Conservation (phyloP, 2,329 filamentous ascomycete species). For the Diaporthe humulicola region DNA sequence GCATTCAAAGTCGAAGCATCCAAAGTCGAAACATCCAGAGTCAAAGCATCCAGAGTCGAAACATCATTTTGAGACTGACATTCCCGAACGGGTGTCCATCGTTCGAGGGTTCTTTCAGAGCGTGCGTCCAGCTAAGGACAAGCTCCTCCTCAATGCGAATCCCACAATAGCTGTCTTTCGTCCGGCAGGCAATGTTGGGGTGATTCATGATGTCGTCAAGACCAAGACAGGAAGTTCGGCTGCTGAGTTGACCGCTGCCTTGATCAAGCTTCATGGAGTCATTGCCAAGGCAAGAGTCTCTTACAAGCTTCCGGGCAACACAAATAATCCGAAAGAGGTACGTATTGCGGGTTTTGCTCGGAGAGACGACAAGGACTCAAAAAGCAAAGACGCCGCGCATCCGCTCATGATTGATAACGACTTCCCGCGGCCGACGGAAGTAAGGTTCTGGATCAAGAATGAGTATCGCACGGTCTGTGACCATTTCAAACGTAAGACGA, state of each 20-base stretch:
- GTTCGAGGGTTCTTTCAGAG: slow-evolving; percentile 70
- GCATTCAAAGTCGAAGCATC: neutral
- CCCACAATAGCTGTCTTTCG: slow-evolving; percentile 68
- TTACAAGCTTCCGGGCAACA: slow-evolving; percentile 48
- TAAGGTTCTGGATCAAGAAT: neutral
- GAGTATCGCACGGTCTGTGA: neutral
- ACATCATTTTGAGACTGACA: neutral
- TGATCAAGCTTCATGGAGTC: slow-evolving; percentile 52
- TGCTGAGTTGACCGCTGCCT: neutral
- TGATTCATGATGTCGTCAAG: slow-evolving; percentile 39
- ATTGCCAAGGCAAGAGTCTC: slow-evolving; percentile 54
- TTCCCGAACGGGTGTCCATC: slow-evolving; percentile 44
- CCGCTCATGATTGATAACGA: neutral
- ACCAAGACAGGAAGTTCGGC: too few species aligned
- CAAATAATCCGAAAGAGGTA: slow-evolving; percentile 41
- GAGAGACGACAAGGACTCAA: neutral
- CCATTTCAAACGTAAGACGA: neutral
- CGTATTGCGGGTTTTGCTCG: neutral
- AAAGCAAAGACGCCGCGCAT: neutral
- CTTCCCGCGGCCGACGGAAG: neutral
- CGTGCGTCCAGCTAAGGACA: slow-evolving; percentile 65
- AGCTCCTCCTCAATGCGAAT: slow-evolving; percentile 68
- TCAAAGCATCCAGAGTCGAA: neutral
- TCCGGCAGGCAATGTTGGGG: slow-evolving; percentile 50
- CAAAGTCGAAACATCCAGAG: neutral